Evolutionary conservation across 108 stramenopile genomes (phyloP).

Genomic region (Skeletonema menzelii): DNA sequence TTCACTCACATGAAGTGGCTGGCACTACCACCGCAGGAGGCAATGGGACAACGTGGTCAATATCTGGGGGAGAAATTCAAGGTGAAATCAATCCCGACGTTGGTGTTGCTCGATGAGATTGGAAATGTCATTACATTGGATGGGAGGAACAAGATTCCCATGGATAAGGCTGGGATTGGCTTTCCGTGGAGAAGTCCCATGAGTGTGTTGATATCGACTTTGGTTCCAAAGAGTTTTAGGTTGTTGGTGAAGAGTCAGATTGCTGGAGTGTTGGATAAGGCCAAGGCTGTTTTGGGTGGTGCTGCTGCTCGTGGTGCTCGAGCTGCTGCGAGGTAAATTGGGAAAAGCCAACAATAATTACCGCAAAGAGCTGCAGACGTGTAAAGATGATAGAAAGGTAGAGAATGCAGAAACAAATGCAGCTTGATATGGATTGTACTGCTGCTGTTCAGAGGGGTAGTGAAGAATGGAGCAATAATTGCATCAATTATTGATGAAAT

Average conservation of each 20-base stretch:
- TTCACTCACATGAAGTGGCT: conserved; percentile 91
- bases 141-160: conserved; percentile 77
- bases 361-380: too few species aligned
- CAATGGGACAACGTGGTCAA: conserved; percentile 79
- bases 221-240: conserved; percentile 74
- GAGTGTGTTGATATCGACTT: conserved; percentile 56
- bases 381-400: too few species aligned
- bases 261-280: conserved; percentile 28
- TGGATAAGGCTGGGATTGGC: conserved; percentile 84
- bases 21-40: conserved; percentile 83
- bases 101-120: conserved; percentile 89
- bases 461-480: background rate
- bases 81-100: conserved; percentile 78
- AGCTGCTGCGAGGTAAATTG: background rate
- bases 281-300: conserved; percentile 27
- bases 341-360: background rate
- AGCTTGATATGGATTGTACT: too few species aligned
- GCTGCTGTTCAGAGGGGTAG: too few species aligned
- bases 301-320: background rate
- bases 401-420: too few species aligned
- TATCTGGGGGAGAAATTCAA: conserved; percentile 72
- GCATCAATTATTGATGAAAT: background rate
- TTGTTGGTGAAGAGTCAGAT: conserved; percentile 73
- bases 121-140: conserved; percentile 84
- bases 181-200: conserved; percentile 90